A percentile compares a stretch with the other conserved stretches of the same genome.
phyloP scores from a whole-genome alignment of 2,329 filamentous ascomycete genomes.

The Fusarium xyrophilum region DNA sequence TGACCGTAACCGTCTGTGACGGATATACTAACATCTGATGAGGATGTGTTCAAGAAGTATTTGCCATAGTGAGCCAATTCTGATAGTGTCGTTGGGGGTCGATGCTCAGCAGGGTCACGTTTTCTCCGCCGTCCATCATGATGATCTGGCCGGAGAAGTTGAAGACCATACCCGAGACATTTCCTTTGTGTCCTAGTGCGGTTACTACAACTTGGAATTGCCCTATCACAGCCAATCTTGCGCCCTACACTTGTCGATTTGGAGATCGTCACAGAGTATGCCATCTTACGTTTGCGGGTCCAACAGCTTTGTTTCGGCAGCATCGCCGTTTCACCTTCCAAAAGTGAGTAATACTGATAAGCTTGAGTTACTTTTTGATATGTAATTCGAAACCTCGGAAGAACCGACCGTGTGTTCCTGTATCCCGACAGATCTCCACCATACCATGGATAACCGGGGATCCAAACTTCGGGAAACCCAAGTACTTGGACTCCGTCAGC shows the following conservation, averaged over 20 bases:
- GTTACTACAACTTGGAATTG: neutral
- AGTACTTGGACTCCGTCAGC: neutral
- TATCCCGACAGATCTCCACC: neutral
- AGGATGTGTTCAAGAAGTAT: neutral
- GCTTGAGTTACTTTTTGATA: no score
- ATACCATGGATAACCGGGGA: slow-evolving; percentile 2
- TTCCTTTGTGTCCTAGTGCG: neutral
- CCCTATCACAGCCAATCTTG: neutral
- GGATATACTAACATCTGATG: neutral
- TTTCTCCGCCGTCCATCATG: neutral
- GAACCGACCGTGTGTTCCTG: no score
- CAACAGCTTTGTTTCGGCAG: neutral
- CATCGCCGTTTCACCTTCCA: no score
- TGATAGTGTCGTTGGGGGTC: neutral
- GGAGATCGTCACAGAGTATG: no score
- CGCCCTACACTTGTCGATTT: neutral
- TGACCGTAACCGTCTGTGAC: fast-evolving
- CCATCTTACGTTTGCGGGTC: neutral
- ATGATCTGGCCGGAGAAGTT: neutral
- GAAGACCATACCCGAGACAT: neutral
- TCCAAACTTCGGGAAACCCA: slow-evolving; percentile 5
- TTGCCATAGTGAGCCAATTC: neutral
- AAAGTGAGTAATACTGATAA: no score
- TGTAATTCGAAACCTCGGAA: no score
- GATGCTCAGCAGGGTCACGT: neutral